Percentiles rank a stretch among this genome's conserved stretches.
These are phyloP conservation scores for Veloporphyrellus conicus DNA, from an alignment of 1,284 basidiomycete genomes.

Conservation along the genomic window DNA sequence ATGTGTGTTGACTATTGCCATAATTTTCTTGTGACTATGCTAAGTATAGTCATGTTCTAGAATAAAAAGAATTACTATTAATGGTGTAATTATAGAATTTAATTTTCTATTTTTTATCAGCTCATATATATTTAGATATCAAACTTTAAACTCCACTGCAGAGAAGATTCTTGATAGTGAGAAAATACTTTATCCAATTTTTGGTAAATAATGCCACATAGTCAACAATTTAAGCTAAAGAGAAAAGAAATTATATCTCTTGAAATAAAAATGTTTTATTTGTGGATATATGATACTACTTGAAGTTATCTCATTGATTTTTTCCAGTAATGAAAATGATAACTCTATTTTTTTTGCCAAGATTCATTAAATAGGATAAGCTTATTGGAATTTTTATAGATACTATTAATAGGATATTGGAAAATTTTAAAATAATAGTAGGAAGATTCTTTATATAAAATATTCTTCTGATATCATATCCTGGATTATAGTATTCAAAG, in stretches of 20 bases:
- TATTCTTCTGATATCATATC: neutral
- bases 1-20: neutral
- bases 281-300: constrained; percentile 14
- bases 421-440: constrained; percentile 19
- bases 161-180: constrained; percentile 6
- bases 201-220: constrained; percentile 5
- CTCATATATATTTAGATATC: constrained; percentile 8
- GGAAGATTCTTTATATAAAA: neutral
- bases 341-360: constrained; percentile 6
- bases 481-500: constrained; percentile 23
- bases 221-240: constrained; percentile 13
- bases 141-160: constrained; percentile 12
- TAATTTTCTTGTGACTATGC: neutral
- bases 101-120: neutral
- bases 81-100: constrained; percentile 3
- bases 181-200: constrained; percentile 13
- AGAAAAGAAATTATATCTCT: constrained; percentile 3
- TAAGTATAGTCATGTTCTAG: constrained; percentile 11
- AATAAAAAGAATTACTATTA: constrained; percentile 12
- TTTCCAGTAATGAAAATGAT: constrained; percentile 15
- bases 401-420: constrained; percentile 10
- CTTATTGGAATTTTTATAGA: constrained; percentile 13
- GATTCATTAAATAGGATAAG: constrained; percentile 7
- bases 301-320: neutral
- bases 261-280: constrained; percentile 20